These are phyloP conservation scores for Naganishia randhawae DNA, from an alignment of 768 basidiomycete species.

Conservation along the genomic window DNA sequence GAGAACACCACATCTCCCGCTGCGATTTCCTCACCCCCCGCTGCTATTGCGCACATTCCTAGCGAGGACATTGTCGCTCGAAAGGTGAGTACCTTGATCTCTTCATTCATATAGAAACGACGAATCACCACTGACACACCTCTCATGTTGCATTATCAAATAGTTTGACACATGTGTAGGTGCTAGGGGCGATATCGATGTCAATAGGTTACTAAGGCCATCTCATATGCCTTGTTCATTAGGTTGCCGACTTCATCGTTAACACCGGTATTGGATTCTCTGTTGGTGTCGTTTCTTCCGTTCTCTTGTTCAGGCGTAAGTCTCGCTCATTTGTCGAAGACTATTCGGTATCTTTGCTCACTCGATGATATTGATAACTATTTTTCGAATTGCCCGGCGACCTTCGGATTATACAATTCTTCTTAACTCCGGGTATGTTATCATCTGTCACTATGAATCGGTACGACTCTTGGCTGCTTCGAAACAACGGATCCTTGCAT, in stretches of 20 bases:
- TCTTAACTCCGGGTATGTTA: not conserved
- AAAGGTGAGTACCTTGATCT: slow-evolving; percentile 63
- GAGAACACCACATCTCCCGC: slow-evolving; percentile 22
- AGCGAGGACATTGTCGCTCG: slow-evolving; percentile 86
- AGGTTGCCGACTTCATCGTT: slow-evolving; percentile 45
- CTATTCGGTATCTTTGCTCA: not conserved
- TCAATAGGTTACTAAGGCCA: not conserved
- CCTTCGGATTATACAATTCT: too few species aligned
- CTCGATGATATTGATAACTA: not conserved
- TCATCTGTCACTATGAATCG: not conserved
- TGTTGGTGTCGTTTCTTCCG: slow-evolving; percentile 52
- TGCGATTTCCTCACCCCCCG: slow-evolving; percentile 36
- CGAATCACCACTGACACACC: slow-evolving; percentile 13
- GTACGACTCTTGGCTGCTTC: not conserved
- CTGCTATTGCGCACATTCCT: slow-evolving; percentile 57
- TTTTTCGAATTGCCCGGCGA: not conserved
- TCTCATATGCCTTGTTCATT: not conserved
- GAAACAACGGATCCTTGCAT: not conserved
- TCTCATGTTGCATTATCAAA: not conserved
- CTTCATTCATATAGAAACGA: not conserved
- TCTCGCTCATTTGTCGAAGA: not conserved
- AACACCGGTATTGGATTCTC: slow-evolving; percentile 52
- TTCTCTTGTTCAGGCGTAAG: slow-evolving; percentile 51
- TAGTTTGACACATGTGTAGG: slow-evolving; percentile 50
- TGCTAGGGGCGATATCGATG: not conserved